Evolutionary conservation across 495 filamentous ascomycete species (phyloP), one percentile per base, ranked within the genome.

Genomic region (Hamigera avellanea): DNA sequence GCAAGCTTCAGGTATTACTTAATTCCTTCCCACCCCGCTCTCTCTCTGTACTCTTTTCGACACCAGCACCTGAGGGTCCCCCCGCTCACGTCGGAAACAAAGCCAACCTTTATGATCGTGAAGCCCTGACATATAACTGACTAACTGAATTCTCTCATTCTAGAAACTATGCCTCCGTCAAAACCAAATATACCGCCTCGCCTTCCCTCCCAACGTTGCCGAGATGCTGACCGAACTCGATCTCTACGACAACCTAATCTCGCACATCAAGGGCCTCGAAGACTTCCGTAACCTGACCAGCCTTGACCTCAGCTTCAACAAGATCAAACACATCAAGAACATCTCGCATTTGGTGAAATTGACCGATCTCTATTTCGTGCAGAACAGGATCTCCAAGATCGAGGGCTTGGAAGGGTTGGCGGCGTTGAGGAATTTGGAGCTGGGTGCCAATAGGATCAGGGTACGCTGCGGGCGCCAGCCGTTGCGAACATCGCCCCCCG

Each of bases 241-340:
- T 50, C 72, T 99, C 46, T 99, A 99, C 69, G 91, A 99, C 57
- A 99, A 99, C 53, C 68, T 88, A n/a, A 87, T 98, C 48, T 73
- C 77, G 2, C 87, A 93, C 52, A 72, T 95, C 50, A 75, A 80
- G 45, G 84, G 84, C 23, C 71, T 99, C 19, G 86, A 93, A 18
- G 69, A 76, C 31, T 73, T 95, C 25, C 66, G 61, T 7, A 66
- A 83, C 21, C 68, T 99, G 14, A 84, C 70, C 10, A 82, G 66
- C 37, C 72, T 99, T 33, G 91, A 99, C 53, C 66, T 99, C 26
- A 89, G 83, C 50, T 99, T 94, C 75, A 99, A 99, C 61, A 95
- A 95, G 66, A 89, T 99, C 64, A 95, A 94, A 56, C 88, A 96
- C 54, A 93, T 99, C 69, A 93, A 93, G 64, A 75, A 86, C 50